phyloP scores from a whole-genome alignment of 371 early-diverging fungal genomes.

The Blakeslea trispora region DNA sequence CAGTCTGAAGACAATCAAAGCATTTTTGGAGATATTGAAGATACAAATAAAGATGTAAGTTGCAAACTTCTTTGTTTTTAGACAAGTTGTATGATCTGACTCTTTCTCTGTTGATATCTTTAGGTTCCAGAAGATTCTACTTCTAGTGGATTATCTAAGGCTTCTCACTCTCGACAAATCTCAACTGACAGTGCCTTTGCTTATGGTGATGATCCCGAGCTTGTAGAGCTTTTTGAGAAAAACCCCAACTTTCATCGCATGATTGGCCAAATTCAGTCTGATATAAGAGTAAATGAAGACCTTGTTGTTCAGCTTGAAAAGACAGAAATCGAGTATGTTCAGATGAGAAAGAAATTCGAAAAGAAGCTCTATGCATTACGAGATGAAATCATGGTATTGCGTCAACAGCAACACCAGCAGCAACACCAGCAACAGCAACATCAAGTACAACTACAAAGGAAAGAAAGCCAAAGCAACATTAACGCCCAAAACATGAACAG shows the following conservation, averaged over 20 bases:
- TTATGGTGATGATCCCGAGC: conserved; percentile 8
- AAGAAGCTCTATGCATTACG: conserved; percentile 62
- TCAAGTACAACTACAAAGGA: not conserved
- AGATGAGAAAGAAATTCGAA: conserved; percentile 69
- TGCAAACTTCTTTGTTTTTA: no score
- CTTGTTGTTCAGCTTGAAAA: conserved; percentile 56
- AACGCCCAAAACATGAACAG: conserved; percentile 19
- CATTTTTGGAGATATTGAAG: conserved; percentile 26
- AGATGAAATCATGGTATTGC: conserved; percentile 52
- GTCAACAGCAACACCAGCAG: conserved; percentile 18
- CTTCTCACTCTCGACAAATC: conserved; percentile 14
- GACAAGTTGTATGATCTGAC: not conserved
- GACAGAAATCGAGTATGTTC: conserved; percentile 53
- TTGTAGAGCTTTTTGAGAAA: conserved; percentile 15
- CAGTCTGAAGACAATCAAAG: conserved; percentile 25
- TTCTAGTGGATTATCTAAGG: not conserved
- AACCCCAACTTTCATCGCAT: conserved; percentile 45
- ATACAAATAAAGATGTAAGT: conserved; percentile 1
- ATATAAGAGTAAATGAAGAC: conserved; percentile 67
- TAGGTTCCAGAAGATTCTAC: not conserved
- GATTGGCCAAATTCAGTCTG: conserved; percentile 64
- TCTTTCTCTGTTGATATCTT: not conserved
- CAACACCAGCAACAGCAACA: conserved; percentile 17
- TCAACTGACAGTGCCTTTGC: conserved; percentile 14
- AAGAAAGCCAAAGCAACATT: conserved; percentile 1